Evolutionary conservation across 805 yeast species (phyloP).

Genomic region (Sugiyamaella chiloensis): DNA sequence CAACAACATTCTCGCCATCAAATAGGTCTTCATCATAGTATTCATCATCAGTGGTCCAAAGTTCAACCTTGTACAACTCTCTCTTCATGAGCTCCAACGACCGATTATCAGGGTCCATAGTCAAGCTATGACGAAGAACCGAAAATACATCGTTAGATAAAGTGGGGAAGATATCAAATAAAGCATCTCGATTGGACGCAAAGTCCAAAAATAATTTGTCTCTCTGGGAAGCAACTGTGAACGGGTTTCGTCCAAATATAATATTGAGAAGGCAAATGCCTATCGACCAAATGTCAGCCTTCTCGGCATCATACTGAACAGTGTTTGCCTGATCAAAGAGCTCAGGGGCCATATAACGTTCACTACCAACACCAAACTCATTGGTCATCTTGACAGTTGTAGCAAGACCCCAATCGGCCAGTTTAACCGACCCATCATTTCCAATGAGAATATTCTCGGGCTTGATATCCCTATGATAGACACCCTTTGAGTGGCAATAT

Average conservation of each 20-base stretch:
- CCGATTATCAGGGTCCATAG: conserved; percentile 85
- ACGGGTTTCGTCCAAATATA: conserved; percentile 87
- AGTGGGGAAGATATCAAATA: conserved; percentile 86
- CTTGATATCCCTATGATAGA: conserved; percentile 91
- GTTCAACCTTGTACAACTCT: conserved; percentile 58
- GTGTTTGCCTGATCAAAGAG: conserved; percentile 54
- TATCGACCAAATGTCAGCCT: conserved; percentile 85
- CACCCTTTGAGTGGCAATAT: conserved; percentile 77
- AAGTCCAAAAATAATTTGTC: conserved; percentile 84
- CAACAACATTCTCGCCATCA: conserved; percentile 36
- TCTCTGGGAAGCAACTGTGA: conserved; percentile 70
- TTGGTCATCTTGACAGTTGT: conserved; percentile 55
- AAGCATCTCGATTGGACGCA: conserved; percentile 81
- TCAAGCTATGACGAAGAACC: conserved; percentile 72
- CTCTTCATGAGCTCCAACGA: conserved; percentile 56
- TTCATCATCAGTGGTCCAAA: conserved; percentile 84
- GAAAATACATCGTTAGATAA: conserved; percentile 84
- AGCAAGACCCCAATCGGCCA: conserved; percentile 91
- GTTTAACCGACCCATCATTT: conserved; percentile 51
- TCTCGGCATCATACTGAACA: conserved; percentile 64
- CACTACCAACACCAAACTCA: conserved; percentile 85
- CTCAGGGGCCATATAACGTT: conserved; percentile 95
- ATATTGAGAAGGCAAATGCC: conserved; percentile 80
- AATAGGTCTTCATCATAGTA: conserved; percentile 40
- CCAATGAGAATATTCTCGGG: conserved; percentile 87